Evolutionary conservation across 371 early-diverging fungal genomes (phyloP).

Genomic region (Mortierella sp.): DNA sequence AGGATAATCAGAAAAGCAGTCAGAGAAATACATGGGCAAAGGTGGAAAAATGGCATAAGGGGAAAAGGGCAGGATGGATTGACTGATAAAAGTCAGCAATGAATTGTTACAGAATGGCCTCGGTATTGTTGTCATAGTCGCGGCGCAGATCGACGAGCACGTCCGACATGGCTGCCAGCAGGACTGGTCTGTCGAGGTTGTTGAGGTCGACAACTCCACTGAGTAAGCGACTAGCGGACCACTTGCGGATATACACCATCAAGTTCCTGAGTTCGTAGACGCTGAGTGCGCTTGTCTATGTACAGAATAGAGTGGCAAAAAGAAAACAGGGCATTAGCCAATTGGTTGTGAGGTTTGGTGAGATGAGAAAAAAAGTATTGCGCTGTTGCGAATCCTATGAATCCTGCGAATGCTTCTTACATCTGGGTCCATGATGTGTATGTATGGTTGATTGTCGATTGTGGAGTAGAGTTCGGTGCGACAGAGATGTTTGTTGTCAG

Average conservation of each 20-base stretch:
- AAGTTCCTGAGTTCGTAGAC: not conserved
- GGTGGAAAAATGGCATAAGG: not conserved
- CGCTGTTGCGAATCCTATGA: too few species aligned
- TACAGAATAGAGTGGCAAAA: not conserved
- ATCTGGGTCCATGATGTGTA: not conserved
- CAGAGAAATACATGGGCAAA: too few species aligned
- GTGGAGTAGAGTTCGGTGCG: too few species aligned
- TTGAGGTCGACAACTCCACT: not conserved
- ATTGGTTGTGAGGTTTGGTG: too few species aligned
- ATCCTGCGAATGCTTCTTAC: not conserved
- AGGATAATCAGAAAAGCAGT: too few species aligned
- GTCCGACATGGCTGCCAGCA: not conserved
- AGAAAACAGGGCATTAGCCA: not conserved
- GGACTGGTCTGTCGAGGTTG: not conserved
- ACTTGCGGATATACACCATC: not conserved
- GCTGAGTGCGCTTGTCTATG: not conserved
- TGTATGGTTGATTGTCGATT: not conserved
- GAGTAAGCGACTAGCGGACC: not conserved
- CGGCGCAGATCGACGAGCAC: not conserved
- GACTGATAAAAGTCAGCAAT: conserved; percentile 2
- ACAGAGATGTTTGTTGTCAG: too few species aligned
- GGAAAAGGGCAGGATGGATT: not conserved
- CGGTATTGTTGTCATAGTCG: not conserved
- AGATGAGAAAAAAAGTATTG: too few species aligned
- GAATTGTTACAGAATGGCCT: not conserved